phyloP scores from a whole-genome alignment of 2,329 filamentous ascomycete genomes.

The Sporothrix brasiliensis region DNA sequence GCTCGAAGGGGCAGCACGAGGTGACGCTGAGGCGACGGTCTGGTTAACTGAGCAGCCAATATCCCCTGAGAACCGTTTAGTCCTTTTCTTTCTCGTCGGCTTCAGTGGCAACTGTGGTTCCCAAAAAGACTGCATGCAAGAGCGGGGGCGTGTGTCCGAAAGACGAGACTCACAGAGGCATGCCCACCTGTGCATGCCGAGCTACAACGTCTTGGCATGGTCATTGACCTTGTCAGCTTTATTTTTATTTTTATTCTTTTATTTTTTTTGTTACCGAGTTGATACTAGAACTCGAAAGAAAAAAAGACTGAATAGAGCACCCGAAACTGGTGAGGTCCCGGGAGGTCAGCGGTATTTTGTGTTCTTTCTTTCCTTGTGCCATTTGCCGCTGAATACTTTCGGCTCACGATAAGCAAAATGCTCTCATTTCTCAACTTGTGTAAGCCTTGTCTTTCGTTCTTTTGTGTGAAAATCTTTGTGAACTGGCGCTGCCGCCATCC shows the following conservation, averaged over 20 bases:
- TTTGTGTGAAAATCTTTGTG: background rate
- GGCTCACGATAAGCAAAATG: background rate
- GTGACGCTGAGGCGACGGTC: background rate
- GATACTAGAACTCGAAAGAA: background rate
- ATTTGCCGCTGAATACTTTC: background rate
- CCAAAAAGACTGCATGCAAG: background rate
- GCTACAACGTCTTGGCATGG: no score
- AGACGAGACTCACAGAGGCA: background rate
- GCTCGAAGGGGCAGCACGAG: background rate
- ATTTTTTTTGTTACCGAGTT: no score
- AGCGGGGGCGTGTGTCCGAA: background rate
- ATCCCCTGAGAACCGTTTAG: background rate
- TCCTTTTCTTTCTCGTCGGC: background rate
- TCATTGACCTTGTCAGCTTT: no score
- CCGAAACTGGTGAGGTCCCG: background rate
- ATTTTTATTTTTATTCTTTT: no score
- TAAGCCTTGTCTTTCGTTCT: background rate
- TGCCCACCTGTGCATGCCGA: no score
- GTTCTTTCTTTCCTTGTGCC: background rate
- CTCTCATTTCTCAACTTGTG: background rate
- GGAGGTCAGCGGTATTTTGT: background rate
- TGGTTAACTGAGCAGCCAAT: no score
- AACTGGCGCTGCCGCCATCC: background rate
- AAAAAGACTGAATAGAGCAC: background rate
- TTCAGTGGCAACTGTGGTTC: background rate